These are phyloP conservation scores for Somion occarium DNA, from an alignment of 1,284 basidiomycete genomes.

Conservation along the genomic window DNA sequence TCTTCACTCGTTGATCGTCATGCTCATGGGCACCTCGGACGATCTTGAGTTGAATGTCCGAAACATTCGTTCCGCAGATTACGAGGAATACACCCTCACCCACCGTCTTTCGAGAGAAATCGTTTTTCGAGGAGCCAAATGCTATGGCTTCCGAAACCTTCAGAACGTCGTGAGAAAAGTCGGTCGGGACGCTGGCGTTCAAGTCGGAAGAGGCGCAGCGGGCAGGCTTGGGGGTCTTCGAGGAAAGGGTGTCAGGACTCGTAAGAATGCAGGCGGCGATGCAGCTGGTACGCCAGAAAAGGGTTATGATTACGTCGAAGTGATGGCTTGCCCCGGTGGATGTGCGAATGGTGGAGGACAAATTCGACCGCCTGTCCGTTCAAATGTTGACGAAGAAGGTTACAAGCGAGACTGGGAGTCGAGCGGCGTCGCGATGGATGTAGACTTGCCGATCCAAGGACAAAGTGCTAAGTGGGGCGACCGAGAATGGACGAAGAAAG, in stretches of 20 bases:
- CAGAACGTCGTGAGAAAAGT: slow-evolving; percentile 96
- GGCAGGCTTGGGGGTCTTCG: slow-evolving; percentile 41
- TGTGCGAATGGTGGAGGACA: slow-evolving; percentile 99
- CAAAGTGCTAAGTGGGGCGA: slow-evolving; percentile 60
- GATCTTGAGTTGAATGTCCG: slow-evolving; percentile 51
- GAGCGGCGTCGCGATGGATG: slow-evolving; percentile 41
- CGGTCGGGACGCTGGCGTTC: slow-evolving; percentile 78
- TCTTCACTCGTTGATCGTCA: slow-evolving; percentile 69
- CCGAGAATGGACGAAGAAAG: slow-evolving; percentile 73
- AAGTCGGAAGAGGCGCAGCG: slow-evolving; percentile 63
- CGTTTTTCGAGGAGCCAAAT: slow-evolving; percentile 90
- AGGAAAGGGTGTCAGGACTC: slow-evolving; percentile 25
- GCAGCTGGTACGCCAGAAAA: slow-evolving; percentile 39
- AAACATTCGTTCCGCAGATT: slow-evolving; percentile 60
- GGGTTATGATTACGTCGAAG: slow-evolving; percentile 93
- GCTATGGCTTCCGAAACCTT: slow-evolving; percentile 96
- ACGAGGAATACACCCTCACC: slow-evolving; percentile 59
- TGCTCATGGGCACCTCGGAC: slow-evolving; percentile 31
- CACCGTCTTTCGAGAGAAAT: slow-evolving; percentile 45
- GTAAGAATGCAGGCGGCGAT: slow-evolving; percentile 27
- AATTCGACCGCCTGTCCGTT: slow-evolving; percentile 52
- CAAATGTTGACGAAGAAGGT: slow-evolving; percentile 54
- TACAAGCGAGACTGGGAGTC: slow-evolving; percentile 52
- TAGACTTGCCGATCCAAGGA: slow-evolving; percentile 12
- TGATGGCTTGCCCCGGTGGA: slow-evolving; percentile 98